Base-by-base conservation (phyloP, 2,329 filamentous ascomycete species). In the Acarospora socialis region DNA sequence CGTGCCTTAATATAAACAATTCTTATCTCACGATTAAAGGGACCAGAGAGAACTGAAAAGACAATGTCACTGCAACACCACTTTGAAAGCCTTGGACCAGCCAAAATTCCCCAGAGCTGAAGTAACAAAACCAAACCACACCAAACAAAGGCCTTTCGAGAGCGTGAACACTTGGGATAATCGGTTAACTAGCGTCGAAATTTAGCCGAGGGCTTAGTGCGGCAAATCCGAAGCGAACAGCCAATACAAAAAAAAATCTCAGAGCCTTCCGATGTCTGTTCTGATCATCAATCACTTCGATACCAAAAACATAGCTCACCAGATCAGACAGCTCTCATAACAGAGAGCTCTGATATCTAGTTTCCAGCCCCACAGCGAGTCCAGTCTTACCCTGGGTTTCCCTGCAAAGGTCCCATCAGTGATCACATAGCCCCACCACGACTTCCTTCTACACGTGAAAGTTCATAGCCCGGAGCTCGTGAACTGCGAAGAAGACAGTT, bases 381-480 rank as follows among this genome's bases (percentile, higher is more conserved):
- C 30, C 36, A 32, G 22, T 33, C 29, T 21, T 33, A 34, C 35
- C 41, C n/a, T 14, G 10, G 9, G 7, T 17, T 24, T 9, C 9
- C 13, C 14, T 8, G 25, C 8, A 32, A 8, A 6, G 13, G 13
- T 5, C 13, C 9, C 16, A 14, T 32, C 18, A 7, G 19, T 15
- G 29, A 24, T 43, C 45, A n/a, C n/a, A 46, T 51, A 44, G 50
- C 49, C 47, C 44, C 45, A 44, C 42, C 29, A 42, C 42, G 20
- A 32, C 22, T 20, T 37, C 22, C 32, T 27, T 39, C 38, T 37
- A 38, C 37, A 41, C 34, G 32, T 28, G 24, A 46, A 44, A 73
- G 77, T 70, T 83, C 73, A 61, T 68, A 72, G 79, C 75, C 70
- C 76, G 65, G 66, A 61, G 78, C 76, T 79, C 82, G 80, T 73